These are phyloP conservation scores for Periconia macrospinosa DNA, from an alignment of 2,329 filamentous ascomycete genomes.

Conservation along the genomic window DNA sequence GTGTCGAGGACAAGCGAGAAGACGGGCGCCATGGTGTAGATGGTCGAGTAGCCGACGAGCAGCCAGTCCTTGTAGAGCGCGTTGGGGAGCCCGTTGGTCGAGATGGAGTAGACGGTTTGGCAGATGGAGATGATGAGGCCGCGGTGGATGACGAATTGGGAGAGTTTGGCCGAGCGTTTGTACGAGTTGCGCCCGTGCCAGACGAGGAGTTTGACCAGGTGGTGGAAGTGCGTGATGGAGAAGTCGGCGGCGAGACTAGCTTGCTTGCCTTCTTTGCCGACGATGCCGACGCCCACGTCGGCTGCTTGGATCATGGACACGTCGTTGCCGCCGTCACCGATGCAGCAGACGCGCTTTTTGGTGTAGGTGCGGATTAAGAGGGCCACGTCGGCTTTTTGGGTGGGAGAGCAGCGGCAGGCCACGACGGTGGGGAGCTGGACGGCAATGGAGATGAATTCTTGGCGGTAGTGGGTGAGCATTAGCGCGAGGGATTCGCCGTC, in stretches of 20 bases:
- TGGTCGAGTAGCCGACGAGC: conserved; percentile 91
- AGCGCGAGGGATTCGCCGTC: conserved; percentile 88
- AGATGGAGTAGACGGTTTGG: conserved; percentile 96
- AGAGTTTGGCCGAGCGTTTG: conserved; percentile 91
- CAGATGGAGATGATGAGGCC: conserved; percentile 94
- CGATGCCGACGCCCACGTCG: conserved; percentile 95
- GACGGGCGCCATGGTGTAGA: conserved; percentile 93
- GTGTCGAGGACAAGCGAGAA: conserved; percentile 92
- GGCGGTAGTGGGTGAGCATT: conserved; percentile 79
- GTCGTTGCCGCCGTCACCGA: conserved; percentile 97
- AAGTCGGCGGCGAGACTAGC: conserved; percentile 95
- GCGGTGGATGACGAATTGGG: conserved; percentile 97
- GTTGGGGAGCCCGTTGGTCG: conserved; percentile 87
- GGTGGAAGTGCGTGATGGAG: conserved; percentile 91
- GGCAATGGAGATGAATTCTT: conserved; percentile 84
- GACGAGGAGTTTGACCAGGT: conserved; percentile 94
- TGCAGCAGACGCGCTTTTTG: conserved; percentile 94
- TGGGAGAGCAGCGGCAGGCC: conserved; percentile 94
- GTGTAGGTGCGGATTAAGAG: conserved; percentile 87
- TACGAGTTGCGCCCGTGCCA: conserved; percentile 99
- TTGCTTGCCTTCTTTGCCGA: conserved; percentile 95
- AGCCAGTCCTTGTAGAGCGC: conserved; percentile 95
- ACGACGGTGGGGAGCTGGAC: conserved; percentile 89
- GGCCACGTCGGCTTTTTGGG: conserved; percentile 94
- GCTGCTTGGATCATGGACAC: conserved; percentile 99